These are phyloP conservation scores for Microcyclospora tardicrescens DNA, from an alignment of 2,329 filamentous ascomycete genomes.

Conservation along the genomic window DNA sequence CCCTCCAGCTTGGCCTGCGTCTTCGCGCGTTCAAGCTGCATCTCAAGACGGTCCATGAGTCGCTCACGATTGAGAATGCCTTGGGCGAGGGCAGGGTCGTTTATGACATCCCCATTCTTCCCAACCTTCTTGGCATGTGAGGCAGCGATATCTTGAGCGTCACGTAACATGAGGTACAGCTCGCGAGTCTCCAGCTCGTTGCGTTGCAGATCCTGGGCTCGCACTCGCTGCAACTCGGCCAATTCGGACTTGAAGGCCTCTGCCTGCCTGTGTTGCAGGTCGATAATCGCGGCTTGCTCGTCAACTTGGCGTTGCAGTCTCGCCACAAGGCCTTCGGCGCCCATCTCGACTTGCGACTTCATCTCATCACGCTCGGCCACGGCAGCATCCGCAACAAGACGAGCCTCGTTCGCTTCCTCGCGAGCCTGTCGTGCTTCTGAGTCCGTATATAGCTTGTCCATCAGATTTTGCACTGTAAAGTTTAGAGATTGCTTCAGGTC, in stretches of 20 bases:
- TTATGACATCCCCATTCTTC: slow-evolving; percentile 40
- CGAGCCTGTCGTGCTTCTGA: slow-evolving; percentile 83
- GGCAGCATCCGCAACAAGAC: slow-evolving; percentile 87
- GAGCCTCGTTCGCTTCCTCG: slow-evolving; percentile 79
- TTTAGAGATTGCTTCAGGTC: slow-evolving; percentile 96
- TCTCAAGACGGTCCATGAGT: slow-evolving; percentile 86
- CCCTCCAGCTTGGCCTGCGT: slow-evolving; percentile 96
- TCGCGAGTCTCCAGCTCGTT: slow-evolving; percentile 95
- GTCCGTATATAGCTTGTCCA: slow-evolving; percentile 94
- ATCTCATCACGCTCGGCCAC: slow-evolving; percentile 95
- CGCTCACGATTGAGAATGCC: slow-evolving; percentile 87
- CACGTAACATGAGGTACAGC: slow-evolving; percentile 92
- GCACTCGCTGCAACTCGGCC: slow-evolving; percentile 69
- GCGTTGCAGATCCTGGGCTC: slow-evolving; percentile 81
- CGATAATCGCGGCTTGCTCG: slow-evolving; percentile 81
- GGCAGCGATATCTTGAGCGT: slow-evolving; percentile 90
- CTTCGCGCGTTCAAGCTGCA: slow-evolving; percentile 91
- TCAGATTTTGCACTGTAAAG: slow-evolving; percentile 87
- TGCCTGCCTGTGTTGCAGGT: slow-evolving; percentile 72
- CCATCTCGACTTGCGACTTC: slow-evolving; percentile 74
- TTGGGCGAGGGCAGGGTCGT: slow-evolving; percentile 66
- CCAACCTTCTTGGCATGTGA: slow-evolving; percentile 58
- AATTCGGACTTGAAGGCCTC: slow-evolving; percentile 83
- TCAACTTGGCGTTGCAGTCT: slow-evolving; percentile 91
- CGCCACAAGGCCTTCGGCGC: slow-evolving; percentile 82